Base-by-base conservation (phyloP, 345 rosid genomes). In the Salix udensis region DNA sequence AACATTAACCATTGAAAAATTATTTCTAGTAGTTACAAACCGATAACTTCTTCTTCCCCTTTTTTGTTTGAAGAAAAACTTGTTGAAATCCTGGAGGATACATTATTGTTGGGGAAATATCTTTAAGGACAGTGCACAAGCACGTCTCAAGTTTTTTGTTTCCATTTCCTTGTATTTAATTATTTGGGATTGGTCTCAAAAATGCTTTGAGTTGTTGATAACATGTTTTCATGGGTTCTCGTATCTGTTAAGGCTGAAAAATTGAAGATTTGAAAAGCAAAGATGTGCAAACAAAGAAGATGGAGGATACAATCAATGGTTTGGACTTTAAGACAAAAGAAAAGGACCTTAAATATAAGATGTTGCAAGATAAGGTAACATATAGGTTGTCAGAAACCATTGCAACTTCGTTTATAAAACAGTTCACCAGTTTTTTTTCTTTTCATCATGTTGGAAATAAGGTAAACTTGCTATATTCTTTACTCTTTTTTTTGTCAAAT, bases 341-440 rank as follows among this genome's bases (percentile, higher is more conserved):
- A 76, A 91, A 86, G 84, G 98, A 96, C 82, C 82, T 85, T 13
- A 91, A 88, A 79, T 82, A 85, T 86, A 91, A 84, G 86, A 88
- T 79, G 58, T 84, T 96, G 83, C 97, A 89, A 86, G 99, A 93
- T 18, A 93, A 91, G 97, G 96, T 96, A 82, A 73, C 55, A 50
- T 62, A 70, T 31, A 6, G 6, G 37, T 52, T 30, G 40, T 31
- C 69, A 34, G 44, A 34, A 34, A 58, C 62, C 62, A 58, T 58
- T n/a, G 2, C 62, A n/a, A 9, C 28, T n/a, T 58, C 62, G 23
- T 19, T 52, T 52, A 18, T 52, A 52, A 52, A 52, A 16, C n/a
- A 52, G 58, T 19, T 18, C 23, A 18, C 62, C 28, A 23, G 9
- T n/a, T n/a, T 55, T n/a, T 55, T 58, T 23, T n/a, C 53, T 58